A percentile compares a stretch with the other conserved stretches of the same genome.
phyloP scores from a whole-genome alignment of 352 stramenopile species.

The Porosira glacialis region DNA sequence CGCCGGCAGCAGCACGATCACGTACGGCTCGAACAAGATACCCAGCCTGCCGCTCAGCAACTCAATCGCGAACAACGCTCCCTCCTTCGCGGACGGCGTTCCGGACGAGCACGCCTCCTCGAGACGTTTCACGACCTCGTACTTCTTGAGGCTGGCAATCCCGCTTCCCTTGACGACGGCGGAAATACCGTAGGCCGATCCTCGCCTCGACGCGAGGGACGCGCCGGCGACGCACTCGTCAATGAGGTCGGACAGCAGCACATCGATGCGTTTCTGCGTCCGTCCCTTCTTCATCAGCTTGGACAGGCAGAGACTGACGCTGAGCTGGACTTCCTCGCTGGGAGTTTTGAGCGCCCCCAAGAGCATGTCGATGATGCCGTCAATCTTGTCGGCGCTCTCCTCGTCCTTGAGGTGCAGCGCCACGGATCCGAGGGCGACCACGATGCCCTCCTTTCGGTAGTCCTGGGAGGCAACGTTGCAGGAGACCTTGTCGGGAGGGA shows the following conservation, averaged over 20 bases:
- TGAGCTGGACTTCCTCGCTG: constrained; percentile 78
- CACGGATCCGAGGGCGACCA: constrained; percentile 79
- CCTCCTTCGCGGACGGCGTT: constrained; percentile 71
- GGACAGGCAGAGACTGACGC: constrained; percentile 71
- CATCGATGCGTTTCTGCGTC: constrained; percentile 69
- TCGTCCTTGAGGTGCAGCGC: constrained; percentile 76
- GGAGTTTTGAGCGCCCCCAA: constrained; percentile 73
- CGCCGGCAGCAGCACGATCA: constrained; percentile 98
- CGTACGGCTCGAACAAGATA: constrained; percentile 97
- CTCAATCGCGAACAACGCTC: constrained; percentile 95
- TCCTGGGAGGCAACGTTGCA: constrained; percentile 55
- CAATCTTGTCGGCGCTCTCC: constrained; percentile 74
- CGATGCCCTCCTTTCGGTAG: constrained; percentile 78
- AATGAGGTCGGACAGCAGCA: constrained; percentile 68
- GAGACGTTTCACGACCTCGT: constrained; percentile 90
- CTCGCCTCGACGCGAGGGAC: constrained; percentile 68
- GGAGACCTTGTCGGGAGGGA: constrained; percentile 62
- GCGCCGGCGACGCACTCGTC: constrained; percentile 68
- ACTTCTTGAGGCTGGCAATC: constrained; percentile 96
- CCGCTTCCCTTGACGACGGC: constrained; percentile 98
- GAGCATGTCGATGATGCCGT: constrained; percentile 79
- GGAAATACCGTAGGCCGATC: constrained; percentile 95
- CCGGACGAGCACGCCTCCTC: constrained; percentile 79
- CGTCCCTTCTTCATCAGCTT: constrained; percentile 82
- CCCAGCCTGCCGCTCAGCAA: constrained; percentile 92